Evolutionary conservation across 805 yeast genomes (phyloP), one percentile per base, ranked within the genome.

Genomic region (Torulaspora microellipsoides): DNA sequence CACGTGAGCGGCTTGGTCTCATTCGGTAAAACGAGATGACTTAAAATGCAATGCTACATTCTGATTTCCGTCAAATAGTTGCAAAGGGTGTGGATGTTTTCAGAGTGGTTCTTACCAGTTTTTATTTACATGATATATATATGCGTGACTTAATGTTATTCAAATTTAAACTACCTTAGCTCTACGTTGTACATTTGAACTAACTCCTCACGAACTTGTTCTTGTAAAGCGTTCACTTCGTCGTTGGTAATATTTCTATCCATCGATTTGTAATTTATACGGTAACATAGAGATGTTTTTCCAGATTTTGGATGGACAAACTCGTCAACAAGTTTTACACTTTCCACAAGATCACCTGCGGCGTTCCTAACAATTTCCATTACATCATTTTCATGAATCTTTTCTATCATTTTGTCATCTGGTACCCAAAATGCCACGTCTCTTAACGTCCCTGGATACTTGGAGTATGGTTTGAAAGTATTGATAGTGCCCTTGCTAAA

Each of bases 391-490:
- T 81, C 85, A 58, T 91, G 97, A 31, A 86, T 60, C 20, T 52
- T 53, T 5, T 63, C 67, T 4, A 56, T 54, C 12, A 59, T 56
- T 3, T 60, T 46, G 6, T 59, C 55, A 27, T 25, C 35, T 5
- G 88, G 83, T 23, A 86, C 68, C 98, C 98, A 93, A 64, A 91
- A 93, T 8, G 97, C 86, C 25, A 90, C 79, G 60, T 93, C 99
- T 65, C 98, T 75, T 20, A 70, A 67, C 8, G 95, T 78, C 0
- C 91, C 85, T 0, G 98, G 99, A 60, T 81, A 89, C 65, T 85
- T 89, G 4, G 97, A 88, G 68, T 86, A 93, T 6, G 96, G 93
- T 56, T 72, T 79, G 69, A 91, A 93, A 8, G 80, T 80, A 1
- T 81, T 65, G 38, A 93, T 87, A 23, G 68, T 60, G 9, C 84